phyloP scores from a whole-genome alignment of 108 stramenopile species.

The Mayamaea pseudoterrestris region DNA sequence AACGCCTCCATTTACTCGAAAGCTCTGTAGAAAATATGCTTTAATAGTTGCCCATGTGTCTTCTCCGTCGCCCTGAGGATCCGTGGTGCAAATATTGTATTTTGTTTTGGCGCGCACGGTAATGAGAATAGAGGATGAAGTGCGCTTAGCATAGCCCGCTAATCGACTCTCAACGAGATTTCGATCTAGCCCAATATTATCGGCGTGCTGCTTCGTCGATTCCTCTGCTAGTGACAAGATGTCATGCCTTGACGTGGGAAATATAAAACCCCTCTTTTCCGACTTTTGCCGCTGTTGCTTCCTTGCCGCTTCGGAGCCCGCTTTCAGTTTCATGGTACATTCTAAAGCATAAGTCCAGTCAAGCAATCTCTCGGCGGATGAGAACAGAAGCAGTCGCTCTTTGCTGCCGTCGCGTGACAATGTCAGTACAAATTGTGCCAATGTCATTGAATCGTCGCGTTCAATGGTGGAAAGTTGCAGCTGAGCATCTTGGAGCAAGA shows the following conservation, averaged over 20 bases:
- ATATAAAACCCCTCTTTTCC: too few species aligned
- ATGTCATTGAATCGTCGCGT: constrained; percentile 28
- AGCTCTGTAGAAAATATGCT: constrained; percentile 62
- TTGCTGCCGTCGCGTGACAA: constrained; percentile 40
- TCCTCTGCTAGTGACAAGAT: constrained; percentile 7
- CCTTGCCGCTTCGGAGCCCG: constrained; percentile 3
- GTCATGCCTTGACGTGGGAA: not conserved
- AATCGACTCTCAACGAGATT: constrained; percentile 17
- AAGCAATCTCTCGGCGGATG: constrained; percentile 31
- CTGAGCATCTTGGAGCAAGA: constrained; percentile 32
- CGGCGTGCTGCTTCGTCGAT: constrained; percentile 20
- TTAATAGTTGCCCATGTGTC: constrained; percentile 71
- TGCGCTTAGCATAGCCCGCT: constrained; percentile 14
- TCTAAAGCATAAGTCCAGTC: constrained; percentile 50
- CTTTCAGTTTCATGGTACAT: constrained; percentile 13
- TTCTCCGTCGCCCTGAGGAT: constrained; percentile 60
- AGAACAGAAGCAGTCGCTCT: constrained; percentile 39
- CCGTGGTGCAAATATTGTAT: constrained; percentile 64
- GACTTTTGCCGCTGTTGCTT: not conserved
- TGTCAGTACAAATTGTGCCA: constrained; percentile 21
- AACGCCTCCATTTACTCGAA: constrained; percentile 48
- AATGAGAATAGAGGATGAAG: constrained; percentile 36
- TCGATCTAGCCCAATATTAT: constrained; percentile 13
- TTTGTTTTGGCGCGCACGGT: constrained; percentile 46
- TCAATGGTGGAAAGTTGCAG: constrained; percentile 31